These are phyloP conservation scores for Fusarium xyrophilum DNA, from an alignment of 2,329 filamentous ascomycete species.

Conservation along the genomic window DNA sequence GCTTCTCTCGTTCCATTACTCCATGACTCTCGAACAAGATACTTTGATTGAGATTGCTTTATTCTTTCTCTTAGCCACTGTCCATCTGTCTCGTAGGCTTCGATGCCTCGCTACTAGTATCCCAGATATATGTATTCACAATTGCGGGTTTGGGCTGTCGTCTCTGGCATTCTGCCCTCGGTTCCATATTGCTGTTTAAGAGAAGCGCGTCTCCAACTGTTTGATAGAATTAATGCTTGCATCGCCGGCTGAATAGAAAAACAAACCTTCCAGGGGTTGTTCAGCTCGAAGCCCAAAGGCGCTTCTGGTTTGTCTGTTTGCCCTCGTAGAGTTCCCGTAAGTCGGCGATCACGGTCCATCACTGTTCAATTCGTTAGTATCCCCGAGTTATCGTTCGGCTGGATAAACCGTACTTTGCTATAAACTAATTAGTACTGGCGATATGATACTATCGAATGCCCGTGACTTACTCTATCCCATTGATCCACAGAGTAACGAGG, in stretches of 20 bases:
- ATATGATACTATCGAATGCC: neutral
- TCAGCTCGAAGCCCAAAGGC: conserved; percentile 66
- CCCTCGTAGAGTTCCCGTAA: conserved; percentile 65
- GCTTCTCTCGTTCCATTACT: neutral
- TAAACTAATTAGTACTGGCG: conserved; percentile 42
- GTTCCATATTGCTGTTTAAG: conserved; percentile 44
- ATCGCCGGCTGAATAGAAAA: neutral
- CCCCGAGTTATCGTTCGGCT: neutral
- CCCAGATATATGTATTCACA: conserved; percentile 34
- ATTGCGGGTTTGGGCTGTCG: conserved; percentile 16
- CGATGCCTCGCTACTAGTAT: conserved; percentile 1
- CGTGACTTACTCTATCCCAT: conserved; percentile 64
- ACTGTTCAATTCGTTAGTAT: conserved; percentile 51
- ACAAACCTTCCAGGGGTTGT: conserved; percentile 69
- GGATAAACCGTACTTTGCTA: conserved; percentile 61
- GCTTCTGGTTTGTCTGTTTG: conserved; percentile 63
- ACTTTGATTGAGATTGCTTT: conserved; percentile 10
- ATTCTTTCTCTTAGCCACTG: conserved; percentile 23
- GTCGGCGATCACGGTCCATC: conserved; percentile 69
- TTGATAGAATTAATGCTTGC: neutral
- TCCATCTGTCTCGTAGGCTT: conserved; percentile 1
- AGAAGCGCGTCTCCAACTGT: conserved; percentile 62
- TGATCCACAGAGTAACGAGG: conserved; percentile 66
- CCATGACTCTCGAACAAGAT: neutral
- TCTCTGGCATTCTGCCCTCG: conserved; percentile 14